Percentiles rank a stretch among this genome's conserved stretches.
These are phyloP conservation scores for Fusarium longipes DNA, from an alignment of 2,329 filamentous ascomycete genomes.

Conservation along the genomic window DNA sequence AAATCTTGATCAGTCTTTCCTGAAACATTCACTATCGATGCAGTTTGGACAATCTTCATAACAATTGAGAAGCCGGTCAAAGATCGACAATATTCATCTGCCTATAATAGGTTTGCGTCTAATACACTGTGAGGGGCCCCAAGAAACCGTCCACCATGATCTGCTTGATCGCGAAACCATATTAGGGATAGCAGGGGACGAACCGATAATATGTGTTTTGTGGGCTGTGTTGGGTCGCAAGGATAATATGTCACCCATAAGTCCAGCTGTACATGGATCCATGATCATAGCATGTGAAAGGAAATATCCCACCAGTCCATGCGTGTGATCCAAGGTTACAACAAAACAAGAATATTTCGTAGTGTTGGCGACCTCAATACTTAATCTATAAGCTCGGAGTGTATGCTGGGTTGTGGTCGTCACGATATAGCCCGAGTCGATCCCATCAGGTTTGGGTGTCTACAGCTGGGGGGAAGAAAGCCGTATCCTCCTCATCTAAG, in stretches of 20 bases:
- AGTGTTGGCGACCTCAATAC: background rate
- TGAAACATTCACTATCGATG: constrained; percentile 16
- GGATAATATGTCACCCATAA: background rate
- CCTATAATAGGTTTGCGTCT: constrained; percentile 17
- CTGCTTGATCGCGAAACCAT: constrained; percentile 6
- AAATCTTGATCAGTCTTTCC: constrained; percentile 14
- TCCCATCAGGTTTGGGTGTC: constrained; percentile 2
- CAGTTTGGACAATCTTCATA: constrained; percentile 31
- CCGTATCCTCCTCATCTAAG: background rate
- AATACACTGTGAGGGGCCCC: constrained; percentile 34
- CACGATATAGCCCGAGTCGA: background rate
- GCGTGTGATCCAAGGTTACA: too few relatives aligned
- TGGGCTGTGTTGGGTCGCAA: background rate
- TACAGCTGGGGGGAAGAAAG: constrained; percentile 15
- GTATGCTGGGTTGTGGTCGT: background rate
- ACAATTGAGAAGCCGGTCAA: constrained; percentile 2
- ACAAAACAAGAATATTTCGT: background rate
- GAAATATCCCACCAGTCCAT: background rate
- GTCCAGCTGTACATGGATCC: constrained; percentile 1
- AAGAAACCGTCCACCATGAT: constrained; percentile 1
- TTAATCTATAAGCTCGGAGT: too few relatives aligned
- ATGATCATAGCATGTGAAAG: background rate
- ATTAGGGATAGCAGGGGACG: constrained; percentile 14
- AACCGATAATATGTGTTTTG: background rate
- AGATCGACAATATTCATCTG: constrained; percentile 16